phyloP scores from a whole-genome alignment of 495 filamentous ascomycete genomes.

The Evernia prunastri region DNA sequence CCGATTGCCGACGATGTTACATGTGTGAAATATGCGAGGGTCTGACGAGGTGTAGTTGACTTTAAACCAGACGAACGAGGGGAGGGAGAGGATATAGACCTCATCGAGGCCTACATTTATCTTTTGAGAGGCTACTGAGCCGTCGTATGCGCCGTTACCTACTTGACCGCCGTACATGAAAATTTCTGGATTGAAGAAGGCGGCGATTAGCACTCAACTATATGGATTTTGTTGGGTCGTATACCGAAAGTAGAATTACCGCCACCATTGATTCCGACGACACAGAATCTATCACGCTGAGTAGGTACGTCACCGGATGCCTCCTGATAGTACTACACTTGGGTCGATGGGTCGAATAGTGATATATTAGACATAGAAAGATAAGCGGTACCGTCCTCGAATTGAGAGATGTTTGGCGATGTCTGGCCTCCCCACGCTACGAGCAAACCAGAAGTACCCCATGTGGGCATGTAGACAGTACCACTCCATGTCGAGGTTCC shows the following conservation, averaged over 20 bases:
- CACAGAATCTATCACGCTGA: neutral
- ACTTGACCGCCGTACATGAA: neutral
- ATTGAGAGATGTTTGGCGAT: neutral
- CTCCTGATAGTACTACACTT: neutral
- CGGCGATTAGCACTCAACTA: neutral
- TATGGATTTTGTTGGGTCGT: neutral
- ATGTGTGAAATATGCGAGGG: constrained; percentile 13
- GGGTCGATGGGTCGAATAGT: neutral
- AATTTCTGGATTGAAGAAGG: neutral
- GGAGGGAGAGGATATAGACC: constrained; percentile 40
- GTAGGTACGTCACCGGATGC: neutral
- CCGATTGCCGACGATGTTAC: constrained; percentile 18
- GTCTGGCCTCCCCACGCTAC: neutral
- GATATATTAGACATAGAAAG: constrained; percentile 4
- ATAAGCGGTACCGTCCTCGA: neutral
- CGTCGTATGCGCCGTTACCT: neutral
- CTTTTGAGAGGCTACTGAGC: neutral
- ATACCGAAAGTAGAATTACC: neutral
- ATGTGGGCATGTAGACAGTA: constrained; percentile 2
- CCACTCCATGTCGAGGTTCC: neutral
- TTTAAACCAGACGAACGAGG: constrained; percentile 39
- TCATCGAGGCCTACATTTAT: neutral
- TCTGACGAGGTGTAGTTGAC: constrained; percentile 13
- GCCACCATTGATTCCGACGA: neutral
- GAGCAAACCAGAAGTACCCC: neutral